Conservation (phyloP, 352 stramenopile species). For the Globisporangium abappressorium region DNA sequence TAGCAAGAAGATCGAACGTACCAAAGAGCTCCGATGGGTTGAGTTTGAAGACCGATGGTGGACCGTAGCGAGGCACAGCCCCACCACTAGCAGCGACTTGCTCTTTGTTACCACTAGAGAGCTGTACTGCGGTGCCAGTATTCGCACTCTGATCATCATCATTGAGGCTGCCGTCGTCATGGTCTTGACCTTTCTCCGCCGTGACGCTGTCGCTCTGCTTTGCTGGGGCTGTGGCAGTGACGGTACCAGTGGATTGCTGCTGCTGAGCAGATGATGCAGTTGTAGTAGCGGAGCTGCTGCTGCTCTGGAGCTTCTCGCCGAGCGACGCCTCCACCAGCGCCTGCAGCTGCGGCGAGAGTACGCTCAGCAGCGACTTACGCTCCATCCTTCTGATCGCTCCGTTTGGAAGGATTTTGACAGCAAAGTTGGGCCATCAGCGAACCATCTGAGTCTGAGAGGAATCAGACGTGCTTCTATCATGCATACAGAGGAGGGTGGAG, state of each 20-base stretch:
- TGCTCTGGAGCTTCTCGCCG: neutral
- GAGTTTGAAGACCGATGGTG: neutral
- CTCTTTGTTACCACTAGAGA: neutral
- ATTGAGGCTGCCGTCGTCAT: neutral
- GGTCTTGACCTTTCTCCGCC: neutral
- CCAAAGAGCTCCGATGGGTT: neutral
- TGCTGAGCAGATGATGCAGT: neutral
- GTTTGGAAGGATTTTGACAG: neutral
- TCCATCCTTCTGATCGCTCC: neutral
- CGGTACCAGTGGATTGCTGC: neutral
- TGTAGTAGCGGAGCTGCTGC: neutral
- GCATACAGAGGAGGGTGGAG: neutral
- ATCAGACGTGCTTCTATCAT: neutral
- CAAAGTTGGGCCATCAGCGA: neutral
- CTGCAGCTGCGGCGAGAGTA: neutral
- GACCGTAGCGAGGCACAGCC: neutral
- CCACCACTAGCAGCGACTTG: neutral
- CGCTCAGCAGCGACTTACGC: neutral
- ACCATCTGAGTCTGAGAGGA: neutral
- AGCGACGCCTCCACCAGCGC: neutral
- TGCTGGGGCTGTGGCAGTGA: too few species aligned
- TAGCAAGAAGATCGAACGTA: neutral
- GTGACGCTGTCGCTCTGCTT: neutral
- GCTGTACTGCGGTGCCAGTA: neutral
- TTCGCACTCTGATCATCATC: neutral